Base-by-base conservation (phyloP, 208 protist genomes). In the Leishmania arabica region DNA sequence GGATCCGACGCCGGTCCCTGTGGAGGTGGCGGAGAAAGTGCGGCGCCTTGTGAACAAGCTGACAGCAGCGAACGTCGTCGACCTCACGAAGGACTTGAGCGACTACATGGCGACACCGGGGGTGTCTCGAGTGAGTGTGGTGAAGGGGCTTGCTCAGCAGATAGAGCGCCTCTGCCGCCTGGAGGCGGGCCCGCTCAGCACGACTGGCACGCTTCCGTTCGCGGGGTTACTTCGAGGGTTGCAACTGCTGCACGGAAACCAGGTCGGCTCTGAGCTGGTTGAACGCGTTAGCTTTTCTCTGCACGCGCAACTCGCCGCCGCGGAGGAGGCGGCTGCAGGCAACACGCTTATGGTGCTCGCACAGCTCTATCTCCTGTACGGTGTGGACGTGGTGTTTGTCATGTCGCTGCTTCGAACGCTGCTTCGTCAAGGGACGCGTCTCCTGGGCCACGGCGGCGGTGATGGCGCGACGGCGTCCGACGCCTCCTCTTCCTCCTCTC, bases 1-100 rank as follows among this genome's bases (percentile, higher is more conserved):
- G 53, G 77, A 88, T 8, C 40, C 31, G 11, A 71, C 79, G 6
- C 34, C 75, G 6, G 82, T 89, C 17, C 87, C 87, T 27, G 37
- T 78, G 17, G 69, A 65, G 40, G 79, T 97, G 4, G 75, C 81
- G 40, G 86, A 90, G 51, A 74, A 68, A 51, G 87, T 86, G 54
- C 88, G 90, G 17, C 90, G 92, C 37, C 85, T 89, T 17, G 81
- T 94, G 11, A 97, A 97, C 75, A 95, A 95, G 77, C 84, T 97
- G 42, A 95, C 94, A 37, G 84, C 94, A 78, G 66, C 80, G 4
- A 97, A 97, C 80, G 91, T 95, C n/a, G 89, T 90, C 1, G 87
- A 87, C 42, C 86, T 95, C 71, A 90, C 91, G n/a, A 69, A 82
- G 15, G 94, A 95, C 42, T 49, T 94, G 19, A 89, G 87, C 34